These are phyloP conservation scores for Xanthoparmelia taractica DNA, from an alignment of 495 filamentous ascomycete species.

Conservation along the genomic window DNA sequence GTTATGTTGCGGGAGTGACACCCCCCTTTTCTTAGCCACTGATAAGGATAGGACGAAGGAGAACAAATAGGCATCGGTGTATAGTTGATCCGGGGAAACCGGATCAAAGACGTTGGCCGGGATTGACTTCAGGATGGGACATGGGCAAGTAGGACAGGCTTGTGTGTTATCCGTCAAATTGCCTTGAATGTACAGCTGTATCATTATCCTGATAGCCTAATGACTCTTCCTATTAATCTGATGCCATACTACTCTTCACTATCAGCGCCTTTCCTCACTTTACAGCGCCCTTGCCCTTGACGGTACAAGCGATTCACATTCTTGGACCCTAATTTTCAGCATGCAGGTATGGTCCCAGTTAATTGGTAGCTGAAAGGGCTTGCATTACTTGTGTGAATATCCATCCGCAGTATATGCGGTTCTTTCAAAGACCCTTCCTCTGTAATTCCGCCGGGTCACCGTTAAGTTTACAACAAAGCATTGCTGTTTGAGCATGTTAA, in stretches of 20 bases:
- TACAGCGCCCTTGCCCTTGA: constrained; percentile 5
- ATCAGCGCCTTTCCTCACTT: constrained; percentile 1
- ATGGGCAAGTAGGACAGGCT: not conserved
- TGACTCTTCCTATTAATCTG: constrained; percentile 7
- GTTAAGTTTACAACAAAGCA: not conserved
- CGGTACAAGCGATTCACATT: constrained; percentile 10
- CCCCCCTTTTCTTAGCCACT: not conserved
- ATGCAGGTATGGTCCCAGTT: constrained; percentile 19
- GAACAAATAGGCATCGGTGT: not conserved
- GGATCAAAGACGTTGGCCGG: not conserved
- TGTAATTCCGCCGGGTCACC: not conserved
- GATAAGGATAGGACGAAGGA: not conserved
- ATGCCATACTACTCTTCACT: not conserved
- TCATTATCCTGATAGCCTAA: constrained; percentile 9
- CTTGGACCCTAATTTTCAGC: constrained; percentile 1
- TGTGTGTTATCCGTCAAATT: not conserved
- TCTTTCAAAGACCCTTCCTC: not conserved
- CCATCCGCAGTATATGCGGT: not conserved
- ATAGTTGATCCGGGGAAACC: not conserved
- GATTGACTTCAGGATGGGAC: not conserved
- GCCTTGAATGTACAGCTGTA: constrained; percentile 3
- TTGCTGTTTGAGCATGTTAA: not conserved
- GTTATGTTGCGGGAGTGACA: not conserved
- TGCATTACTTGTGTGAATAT: constrained; percentile 1
- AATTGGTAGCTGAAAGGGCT: not conserved